Evolutionary conservation across 2,329 filamentous ascomycete genomes (phyloP).

Genomic region (Monosporascus sp.): DNA sequence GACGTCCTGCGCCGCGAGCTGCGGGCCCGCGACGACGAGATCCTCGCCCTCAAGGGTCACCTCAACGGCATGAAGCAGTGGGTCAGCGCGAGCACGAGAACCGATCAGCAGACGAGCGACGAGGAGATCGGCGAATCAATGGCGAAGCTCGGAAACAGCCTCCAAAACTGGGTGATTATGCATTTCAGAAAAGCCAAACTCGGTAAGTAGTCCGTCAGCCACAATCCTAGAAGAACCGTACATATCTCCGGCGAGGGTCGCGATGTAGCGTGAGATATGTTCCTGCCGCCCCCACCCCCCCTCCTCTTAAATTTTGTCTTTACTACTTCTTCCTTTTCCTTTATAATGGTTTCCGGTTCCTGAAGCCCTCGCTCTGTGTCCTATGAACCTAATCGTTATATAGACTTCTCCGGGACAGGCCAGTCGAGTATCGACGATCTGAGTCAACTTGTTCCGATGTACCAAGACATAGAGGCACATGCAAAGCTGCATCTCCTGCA

Average conservation of each 20-base stretch:
- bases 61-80: slow-evolving; percentile 65
- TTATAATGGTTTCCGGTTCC: too few species aligned
- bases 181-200: slow-evolving; percentile 61
- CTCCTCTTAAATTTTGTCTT: too few species aligned
- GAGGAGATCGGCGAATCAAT: slow-evolving; percentile 61
- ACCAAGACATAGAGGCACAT: slow-evolving; percentile 46
- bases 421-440: slow-evolving; percentile 34
- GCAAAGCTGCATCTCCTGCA: slow-evolving; percentile 60
- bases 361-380: too few species aligned
- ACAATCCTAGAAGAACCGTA: neutral
- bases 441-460: slow-evolving; percentile 47
- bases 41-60: slow-evolving; percentile 50
- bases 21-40: slow-evolving; percentile 50
- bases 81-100: slow-evolving; percentile 61
- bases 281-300: too few species aligned
- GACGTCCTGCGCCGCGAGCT: slow-evolving; percentile 42
- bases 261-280: too few species aligned
- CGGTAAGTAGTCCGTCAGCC: slow-evolving; percentile 29
- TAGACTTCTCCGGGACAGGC: slow-evolving; percentile 40
- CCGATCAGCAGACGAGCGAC: slow-evolving; percentile 58
- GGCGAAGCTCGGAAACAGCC: slow-evolving; percentile 56
- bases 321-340: too few species aligned
- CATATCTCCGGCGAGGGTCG: neutral
- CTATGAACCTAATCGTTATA: slow-evolving; percentile 1
- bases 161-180: slow-evolving; percentile 71